A percentile compares a stretch with the other conserved stretches of the same genome.
Evolutionary conservation across 23 red algal genomes (phyloP).

Genomic region (Gracilaria gracilis): DNA sequence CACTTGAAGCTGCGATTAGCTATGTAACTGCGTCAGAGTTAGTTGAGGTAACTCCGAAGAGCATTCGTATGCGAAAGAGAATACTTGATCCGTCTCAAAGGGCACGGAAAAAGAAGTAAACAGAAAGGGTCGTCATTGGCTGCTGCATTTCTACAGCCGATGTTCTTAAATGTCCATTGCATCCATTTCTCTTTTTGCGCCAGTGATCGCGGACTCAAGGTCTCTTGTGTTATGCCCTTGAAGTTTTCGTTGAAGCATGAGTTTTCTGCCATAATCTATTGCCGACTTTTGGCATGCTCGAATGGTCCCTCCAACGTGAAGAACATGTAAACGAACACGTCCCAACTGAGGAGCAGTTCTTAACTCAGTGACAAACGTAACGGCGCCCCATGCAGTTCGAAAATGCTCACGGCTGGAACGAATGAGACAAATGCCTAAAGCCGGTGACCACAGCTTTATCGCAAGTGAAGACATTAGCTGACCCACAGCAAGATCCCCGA

Average conservation of each 20-base stretch:
- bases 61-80: conserved; percentile 75
- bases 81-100: conserved; percentile 63
- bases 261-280: conserved; percentile 23
- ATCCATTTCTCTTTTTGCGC: conserved; percentile 34
- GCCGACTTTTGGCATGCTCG: conserved; percentile 66
- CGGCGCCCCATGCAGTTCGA: conserved; percentile 59
- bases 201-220: conserved; percentile 19
- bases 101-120: conserved; percentile 61
- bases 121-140: background rate
- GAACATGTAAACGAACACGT: conserved; percentile 28
- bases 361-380: conserved; percentile 33
- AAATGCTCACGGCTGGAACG: conserved; percentile 57
- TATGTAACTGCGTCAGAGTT: conserved; percentile 78
- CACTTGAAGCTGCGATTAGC: conserved; percentile 81
- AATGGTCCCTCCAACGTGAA: conserved; percentile 73
- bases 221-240: background rate
- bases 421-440: conserved; percentile 46
- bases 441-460: conserved; percentile 72
- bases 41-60: conserved; percentile 87
- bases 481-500: conserved; percentile 69
- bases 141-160: too few species aligned
- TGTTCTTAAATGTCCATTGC: conserved; percentile 23
- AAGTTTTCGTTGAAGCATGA: conserved; percentile 27
- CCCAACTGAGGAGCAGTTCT: conserved; percentile 32
- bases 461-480: conserved; percentile 38